A percentile compares a stretch with the other conserved stretches of the same genome.
phyloP scores from a whole-genome alignment of 306 rosid species.

The Cyamopsis tetragonoloba region DNA sequence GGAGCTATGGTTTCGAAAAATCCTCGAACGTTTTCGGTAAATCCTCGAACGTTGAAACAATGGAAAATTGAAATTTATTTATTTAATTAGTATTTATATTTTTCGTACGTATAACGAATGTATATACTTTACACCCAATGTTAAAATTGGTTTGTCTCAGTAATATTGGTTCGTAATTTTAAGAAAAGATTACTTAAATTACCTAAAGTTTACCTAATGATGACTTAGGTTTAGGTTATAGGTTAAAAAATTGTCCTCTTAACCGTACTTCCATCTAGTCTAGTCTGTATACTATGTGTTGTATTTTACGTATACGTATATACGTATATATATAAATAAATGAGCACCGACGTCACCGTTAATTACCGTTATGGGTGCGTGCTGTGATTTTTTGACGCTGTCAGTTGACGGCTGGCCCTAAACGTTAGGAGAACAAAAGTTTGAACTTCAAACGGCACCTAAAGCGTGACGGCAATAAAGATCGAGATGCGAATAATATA shows the following conservation, averaged over 20 bases:
- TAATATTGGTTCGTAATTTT: no score
- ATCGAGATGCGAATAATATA: no score
- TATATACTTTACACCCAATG: no score
- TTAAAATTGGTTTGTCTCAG: no score
- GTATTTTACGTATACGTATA: no score
- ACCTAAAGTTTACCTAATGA: no score
- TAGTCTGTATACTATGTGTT: no score
- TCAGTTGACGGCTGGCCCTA: constrained; percentile 41
- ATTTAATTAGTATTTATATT: constrained; percentile 16
- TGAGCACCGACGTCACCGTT: constrained; percentile 83
- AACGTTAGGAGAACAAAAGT: constrained; percentile 43
- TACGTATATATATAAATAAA: no score
- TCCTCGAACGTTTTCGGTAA: constrained; percentile 99
- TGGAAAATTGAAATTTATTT: constrained; percentile 29
- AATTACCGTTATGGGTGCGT: constrained; percentile 49
- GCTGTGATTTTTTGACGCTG: constrained; percentile 6
- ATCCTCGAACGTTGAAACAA: constrained; percentile 99
- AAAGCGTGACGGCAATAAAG: constrained; percentile 29
- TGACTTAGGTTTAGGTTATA: no score
- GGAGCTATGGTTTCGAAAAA: constrained; percentile 74
- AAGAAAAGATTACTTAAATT: no score
- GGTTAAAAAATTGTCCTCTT: no score
- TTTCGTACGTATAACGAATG: not conserved
- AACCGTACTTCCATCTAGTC: no score
- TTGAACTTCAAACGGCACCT: constrained; percentile 86